Conservation (phyloP, 2,329 filamentous ascomycete genomes). For the Exophiala alcalophila region DNA sequence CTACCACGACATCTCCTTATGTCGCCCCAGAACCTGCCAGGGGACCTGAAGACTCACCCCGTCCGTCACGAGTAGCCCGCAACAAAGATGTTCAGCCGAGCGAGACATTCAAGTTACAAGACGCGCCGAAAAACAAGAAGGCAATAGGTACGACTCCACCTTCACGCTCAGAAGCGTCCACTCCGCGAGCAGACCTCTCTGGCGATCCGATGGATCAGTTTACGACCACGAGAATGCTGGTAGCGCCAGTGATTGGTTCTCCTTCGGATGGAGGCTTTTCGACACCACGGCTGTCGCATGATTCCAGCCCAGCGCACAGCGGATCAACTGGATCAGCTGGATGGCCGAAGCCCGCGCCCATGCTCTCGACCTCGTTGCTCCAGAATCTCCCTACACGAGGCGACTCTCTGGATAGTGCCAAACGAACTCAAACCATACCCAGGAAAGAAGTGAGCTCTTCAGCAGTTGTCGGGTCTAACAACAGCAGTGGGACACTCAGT, state of each 20-base stretch:
- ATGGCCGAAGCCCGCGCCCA: constrained; percentile 36
- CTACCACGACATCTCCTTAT: constrained; percentile 22
- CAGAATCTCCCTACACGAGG: constrained; percentile 53
- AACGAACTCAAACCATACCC: constrained; percentile 43
- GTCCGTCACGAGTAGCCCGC: constrained; percentile 18
- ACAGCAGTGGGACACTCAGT: constrained; percentile 37
- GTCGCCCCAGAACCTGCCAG: constrained; percentile 14
- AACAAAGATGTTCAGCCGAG: constrained; percentile 21
- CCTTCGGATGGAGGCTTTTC: constrained; percentile 32
- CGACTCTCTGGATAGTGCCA: constrained; percentile 55
- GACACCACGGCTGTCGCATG: constrained; percentile 56
- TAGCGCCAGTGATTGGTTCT: constrained; percentile 34
- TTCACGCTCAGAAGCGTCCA: constrained; percentile 35
- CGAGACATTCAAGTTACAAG: constrained; percentile 75
- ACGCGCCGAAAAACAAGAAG: constrained; percentile 67
- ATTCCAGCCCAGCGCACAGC: constrained; percentile 58
- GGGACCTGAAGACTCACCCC: constrained; percentile 18
- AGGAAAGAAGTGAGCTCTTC: constrained; percentile 59
- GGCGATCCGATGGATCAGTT: constrained; percentile 19
- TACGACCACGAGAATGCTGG: constrained; percentile 20
- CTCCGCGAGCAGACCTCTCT: constrained; percentile 19
- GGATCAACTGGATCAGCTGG: constrained; percentile 44
- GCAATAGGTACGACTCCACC: constrained; percentile 37
- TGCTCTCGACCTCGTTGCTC: constrained; percentile 33
- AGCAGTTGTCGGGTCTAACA: constrained; percentile 35